phyloP scores from a whole-genome alignment of 108 stramenopile species.

The Nannochloropsis salina region DNA sequence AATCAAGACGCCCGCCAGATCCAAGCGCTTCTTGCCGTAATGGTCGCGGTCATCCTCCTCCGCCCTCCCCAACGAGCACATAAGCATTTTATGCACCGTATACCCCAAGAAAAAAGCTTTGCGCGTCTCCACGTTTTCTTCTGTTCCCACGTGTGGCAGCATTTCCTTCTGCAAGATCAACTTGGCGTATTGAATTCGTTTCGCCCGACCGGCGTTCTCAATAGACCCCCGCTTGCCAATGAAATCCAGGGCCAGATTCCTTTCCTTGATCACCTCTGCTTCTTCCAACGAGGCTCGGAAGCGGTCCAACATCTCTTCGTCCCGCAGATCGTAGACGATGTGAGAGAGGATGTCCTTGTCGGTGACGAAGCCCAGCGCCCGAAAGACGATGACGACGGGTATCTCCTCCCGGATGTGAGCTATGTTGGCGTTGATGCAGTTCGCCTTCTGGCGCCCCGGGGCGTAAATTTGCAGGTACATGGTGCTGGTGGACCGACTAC shows the following conservation, averaged over 20 bases:
- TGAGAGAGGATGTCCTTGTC: slow-evolving; percentile 88
- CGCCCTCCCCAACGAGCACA: slow-evolving; percentile 81
- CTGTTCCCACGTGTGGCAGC: slow-evolving; percentile 94
- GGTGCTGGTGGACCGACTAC: slow-evolving; percentile 79
- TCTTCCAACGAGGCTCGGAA: slow-evolving; percentile 91
- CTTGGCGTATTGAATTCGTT: slow-evolving; percentile 91
- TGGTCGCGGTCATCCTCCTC: slow-evolving; percentile 99
- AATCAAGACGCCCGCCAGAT: slow-evolving; percentile 95
- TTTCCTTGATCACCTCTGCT: slow-evolving; percentile 84
- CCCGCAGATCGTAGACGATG: slow-evolving; percentile 94
- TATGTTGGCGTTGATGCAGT: slow-evolving; percentile 86
- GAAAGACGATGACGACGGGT: slow-evolving; percentile 96
- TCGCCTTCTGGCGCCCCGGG: slow-evolving; percentile 76
- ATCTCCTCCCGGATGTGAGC: slow-evolving; percentile 93
- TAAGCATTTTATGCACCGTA: slow-evolving; percentile 92
- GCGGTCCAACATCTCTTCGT: slow-evolving; percentile 92
- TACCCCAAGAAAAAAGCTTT: slow-evolving; percentile 99
- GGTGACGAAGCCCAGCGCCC: slow-evolving; percentile 91
- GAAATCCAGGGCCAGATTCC: slow-evolving; percentile 88
- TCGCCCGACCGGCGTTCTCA: slow-evolving; percentile 73
- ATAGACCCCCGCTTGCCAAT: slow-evolving; percentile 89
- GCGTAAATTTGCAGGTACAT: slow-evolving; percentile 95
- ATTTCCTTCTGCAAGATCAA: slow-evolving; percentile 88
- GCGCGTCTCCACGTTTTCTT: slow-evolving; percentile 89
- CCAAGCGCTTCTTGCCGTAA: slow-evolving; percentile 98